Conservation (phyloP, 139 green algal genomes). For the Micractinium conductrix region DNA sequence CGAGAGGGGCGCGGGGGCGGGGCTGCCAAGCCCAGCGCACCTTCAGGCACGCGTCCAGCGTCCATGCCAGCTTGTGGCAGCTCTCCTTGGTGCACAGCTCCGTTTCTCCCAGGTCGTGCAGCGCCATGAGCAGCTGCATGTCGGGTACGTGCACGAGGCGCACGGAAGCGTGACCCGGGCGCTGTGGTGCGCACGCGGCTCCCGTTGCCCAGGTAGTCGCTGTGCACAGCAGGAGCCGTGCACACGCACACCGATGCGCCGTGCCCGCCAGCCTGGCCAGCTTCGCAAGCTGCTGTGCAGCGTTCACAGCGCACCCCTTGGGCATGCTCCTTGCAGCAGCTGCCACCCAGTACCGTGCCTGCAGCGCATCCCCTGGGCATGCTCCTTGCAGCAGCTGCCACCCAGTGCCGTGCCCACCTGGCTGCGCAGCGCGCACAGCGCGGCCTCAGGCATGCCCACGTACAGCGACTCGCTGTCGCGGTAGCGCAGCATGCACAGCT, state of each 20-base stretch:
- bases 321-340: neutral
- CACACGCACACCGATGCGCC: neutral
- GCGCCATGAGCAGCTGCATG: conserved; percentile 80
- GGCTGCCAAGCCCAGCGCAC: too few species aligned
- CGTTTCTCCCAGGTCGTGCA: conserved; percentile 70
- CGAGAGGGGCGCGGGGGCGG: too few species aligned
- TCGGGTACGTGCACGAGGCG: too few species aligned
- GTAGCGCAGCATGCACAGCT: conserved; percentile 64
- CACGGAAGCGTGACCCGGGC: too few species aligned
- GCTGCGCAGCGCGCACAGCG: conserved; percentile 69
- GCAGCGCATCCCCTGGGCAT: neutral
- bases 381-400: neutral
- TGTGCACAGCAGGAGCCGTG: neutral
- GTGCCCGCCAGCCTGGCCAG: too few species aligned
- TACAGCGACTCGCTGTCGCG: conserved; percentile 59
- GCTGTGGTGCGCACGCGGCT: too few species aligned
- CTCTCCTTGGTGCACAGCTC: conserved; percentile 53
- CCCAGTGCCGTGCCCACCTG: conserved; percentile 21
- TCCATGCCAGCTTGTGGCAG: conserved; percentile 75
- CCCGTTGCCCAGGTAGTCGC: neutral
- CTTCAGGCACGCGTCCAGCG: conserved; percentile 68
- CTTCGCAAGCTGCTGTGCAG: too few species aligned
- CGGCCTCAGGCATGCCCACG: conserved; percentile 61
- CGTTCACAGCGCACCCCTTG: neutral
- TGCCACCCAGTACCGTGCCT: neutral